Evolutionary conservation across 441 rosid species (phyloP), one percentile per base, ranked within the genome.

Genomic region (Viola pubescens): DNA sequence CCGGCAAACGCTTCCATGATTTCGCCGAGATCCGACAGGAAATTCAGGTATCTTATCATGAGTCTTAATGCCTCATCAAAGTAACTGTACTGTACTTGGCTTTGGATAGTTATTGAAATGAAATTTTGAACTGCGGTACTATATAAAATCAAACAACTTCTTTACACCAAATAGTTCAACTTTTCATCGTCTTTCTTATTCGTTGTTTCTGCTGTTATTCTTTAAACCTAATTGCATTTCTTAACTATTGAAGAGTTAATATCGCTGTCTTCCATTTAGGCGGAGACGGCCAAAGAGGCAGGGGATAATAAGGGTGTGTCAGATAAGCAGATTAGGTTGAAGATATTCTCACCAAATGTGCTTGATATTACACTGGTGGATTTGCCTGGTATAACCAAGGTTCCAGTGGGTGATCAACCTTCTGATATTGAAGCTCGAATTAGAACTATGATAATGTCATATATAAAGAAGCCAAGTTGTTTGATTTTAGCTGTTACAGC

Each of bases 361-460:
- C 82, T 90, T 54, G 94, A 90, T 76, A 90, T 90, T 39, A 87
- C 97, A 37, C 88, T 90, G 61, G 97, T 90, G 60, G 97, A 90
- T 76, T 81, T 90, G 60, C 97, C 97, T 50, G 97, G 97, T 56
- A 82, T 90, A 64, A 90, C 94, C 13, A 90, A 90, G 71, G 95
- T 90, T 60, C 95, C 95, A 46, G 94, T 90, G 44, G 97, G 97
- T 43, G 95, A 87, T 69, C 97, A 90, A 76, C 97, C 97, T 6
- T 74, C 83, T 12, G 97, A 90, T 65, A 90, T 90, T 56, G 97
- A 90, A 78, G 82, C 94, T 51, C 85, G 89, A 51, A 90, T 90
- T 58, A 80, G 97, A 66, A 90, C 95, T 4, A 89, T 89, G 97
- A 89, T 89, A 59, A 78, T 87, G 88, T 89, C 95, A 8, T 89